Percentiles rank a stretch among this genome's conserved stretches.
These are phyloP conservation scores for Cicer bijugum DNA, from an alignment of 306 rosid species.

Conservation along the genomic window DNA sequence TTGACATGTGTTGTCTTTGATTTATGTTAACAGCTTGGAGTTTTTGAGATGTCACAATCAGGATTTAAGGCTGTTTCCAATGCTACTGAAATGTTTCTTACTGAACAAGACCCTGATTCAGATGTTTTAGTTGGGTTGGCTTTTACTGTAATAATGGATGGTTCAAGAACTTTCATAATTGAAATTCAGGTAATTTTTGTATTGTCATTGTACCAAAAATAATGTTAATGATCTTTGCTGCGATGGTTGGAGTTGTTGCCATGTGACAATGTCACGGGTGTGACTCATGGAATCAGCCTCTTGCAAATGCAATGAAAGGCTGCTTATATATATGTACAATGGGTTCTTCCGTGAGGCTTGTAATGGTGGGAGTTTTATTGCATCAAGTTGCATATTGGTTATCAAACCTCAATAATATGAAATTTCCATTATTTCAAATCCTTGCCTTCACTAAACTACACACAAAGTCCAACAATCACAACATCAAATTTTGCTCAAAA, in stretches of 20 bases:
- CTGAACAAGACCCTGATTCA: conserved; percentile 72
- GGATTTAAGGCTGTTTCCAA: conserved; percentile 76
- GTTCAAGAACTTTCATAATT: conserved; percentile 81
- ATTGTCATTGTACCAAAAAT: conserved; percentile 4
- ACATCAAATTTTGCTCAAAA: no score
- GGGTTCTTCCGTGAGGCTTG: neutral
- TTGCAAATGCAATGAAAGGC: conserved; percentile 14
- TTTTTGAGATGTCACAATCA: conserved; percentile 81
- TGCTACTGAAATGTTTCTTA: conserved; percentile 79
- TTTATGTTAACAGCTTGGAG: conserved; percentile 78
- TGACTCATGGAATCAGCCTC: conserved; percentile 11
- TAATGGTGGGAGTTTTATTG: neutral
- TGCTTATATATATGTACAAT: neutral
- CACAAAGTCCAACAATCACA: no score
- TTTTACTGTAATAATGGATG: conserved; percentile 90
- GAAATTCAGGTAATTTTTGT: conserved; percentile 81
- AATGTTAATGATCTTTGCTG: neutral
- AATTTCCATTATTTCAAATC: neutral
- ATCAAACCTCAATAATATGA: neutral
- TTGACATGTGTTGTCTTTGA: conserved; percentile 36
- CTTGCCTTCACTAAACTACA: neutral
- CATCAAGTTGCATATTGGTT: neutral
- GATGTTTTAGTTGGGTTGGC: conserved; percentile 78
- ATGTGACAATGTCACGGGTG: neutral
- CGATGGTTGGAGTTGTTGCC: conserved; percentile 16